These are phyloP conservation scores for Chloris gayana DNA, from an alignment of 176 grass and related monocot species.

Conservation along the genomic window DNA sequence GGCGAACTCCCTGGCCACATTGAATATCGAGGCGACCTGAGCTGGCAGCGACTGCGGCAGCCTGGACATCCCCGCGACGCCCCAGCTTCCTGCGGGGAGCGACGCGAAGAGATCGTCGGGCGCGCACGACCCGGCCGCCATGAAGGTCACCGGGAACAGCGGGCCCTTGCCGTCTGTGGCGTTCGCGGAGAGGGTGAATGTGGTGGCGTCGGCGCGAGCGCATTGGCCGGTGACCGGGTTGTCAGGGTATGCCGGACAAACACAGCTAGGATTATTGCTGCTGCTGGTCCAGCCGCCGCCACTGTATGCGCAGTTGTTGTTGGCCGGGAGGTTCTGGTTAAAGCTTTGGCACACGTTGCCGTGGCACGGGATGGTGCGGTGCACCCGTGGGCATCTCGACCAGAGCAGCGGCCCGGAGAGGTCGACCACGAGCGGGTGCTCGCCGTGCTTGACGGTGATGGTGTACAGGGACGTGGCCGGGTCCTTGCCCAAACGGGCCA, in stretches of 20 bases:
- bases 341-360: neutral
- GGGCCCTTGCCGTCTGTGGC: conserved; percentile 58
- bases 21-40: conserved; percentile 31
- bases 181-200: conserved; percentile 20
- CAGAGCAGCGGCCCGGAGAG: conserved; percentile 35
- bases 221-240: conserved; percentile 34
- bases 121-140: conserved; percentile 24
- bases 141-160: conserved; percentile 19
- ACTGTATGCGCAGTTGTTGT: neutral
- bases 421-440: conserved; percentile 29
- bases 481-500: conserved; percentile 31
- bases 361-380: conserved; percentile 17
- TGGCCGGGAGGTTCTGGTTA: neutral
- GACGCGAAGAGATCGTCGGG: neutral
- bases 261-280: neutral
- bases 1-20: conserved; percentile 39
- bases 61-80: conserved; percentile 37
- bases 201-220: conserved; percentile 24
- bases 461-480: conserved; percentile 27
- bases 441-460: conserved; percentile 31
- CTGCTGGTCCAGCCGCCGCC: too few species aligned
- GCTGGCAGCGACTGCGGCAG: conserved; percentile 21
- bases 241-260: neutral
- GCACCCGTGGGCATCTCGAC: conserved; percentile 23
- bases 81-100: conserved; percentile 6